phyloP scores from a whole-genome alignment of 352 stramenopile species.

The Chrysophaeum taylorii region DNA sequence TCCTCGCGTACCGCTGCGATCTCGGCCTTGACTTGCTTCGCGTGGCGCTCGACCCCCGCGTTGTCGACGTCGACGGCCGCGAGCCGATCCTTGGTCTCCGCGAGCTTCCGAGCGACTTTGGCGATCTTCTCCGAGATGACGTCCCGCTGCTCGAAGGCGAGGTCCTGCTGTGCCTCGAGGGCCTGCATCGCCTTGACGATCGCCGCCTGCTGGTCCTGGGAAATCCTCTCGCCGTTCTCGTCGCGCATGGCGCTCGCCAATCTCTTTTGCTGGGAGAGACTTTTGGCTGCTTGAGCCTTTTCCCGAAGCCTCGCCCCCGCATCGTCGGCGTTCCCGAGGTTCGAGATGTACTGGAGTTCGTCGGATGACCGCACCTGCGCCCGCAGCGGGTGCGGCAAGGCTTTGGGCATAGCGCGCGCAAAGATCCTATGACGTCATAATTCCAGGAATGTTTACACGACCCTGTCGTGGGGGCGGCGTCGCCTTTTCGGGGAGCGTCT shows the following conservation, averaged over 20 bases:
- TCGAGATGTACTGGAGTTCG: not conserved
- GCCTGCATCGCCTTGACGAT: not conserved
- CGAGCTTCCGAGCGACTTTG: not conserved
- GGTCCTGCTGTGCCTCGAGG: not conserved
- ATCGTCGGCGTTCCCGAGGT: not conserved
- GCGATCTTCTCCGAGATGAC: not conserved
- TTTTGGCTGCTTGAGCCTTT: not conserved
- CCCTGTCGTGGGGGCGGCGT: too few relatives aligned
- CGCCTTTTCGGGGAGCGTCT: too few relatives aligned
- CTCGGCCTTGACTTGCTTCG: not conserved
- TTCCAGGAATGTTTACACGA: too few relatives aligned
- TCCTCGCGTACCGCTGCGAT: not conserved
- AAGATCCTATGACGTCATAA: too few relatives aligned
- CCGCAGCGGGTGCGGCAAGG: not conserved
- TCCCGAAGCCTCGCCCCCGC: too few relatives aligned
- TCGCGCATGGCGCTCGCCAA: not conserved
- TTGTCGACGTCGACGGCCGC: not conserved
- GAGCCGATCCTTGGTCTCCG: not conserved
- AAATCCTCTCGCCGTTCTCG: conserved; percentile 1
- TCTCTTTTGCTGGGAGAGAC: not conserved
- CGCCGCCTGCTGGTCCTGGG: not conserved
- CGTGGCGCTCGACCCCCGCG: not conserved
- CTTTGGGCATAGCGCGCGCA: too few relatives aligned
- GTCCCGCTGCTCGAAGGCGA: not conserved
- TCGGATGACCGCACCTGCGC: not conserved